Percentiles rank a stretch among this genome's conserved stretches.
phyloP scores from a whole-genome alignment of 2,329 filamentous ascomycete genomes.

The Pezizomycotina sp. region DNA sequence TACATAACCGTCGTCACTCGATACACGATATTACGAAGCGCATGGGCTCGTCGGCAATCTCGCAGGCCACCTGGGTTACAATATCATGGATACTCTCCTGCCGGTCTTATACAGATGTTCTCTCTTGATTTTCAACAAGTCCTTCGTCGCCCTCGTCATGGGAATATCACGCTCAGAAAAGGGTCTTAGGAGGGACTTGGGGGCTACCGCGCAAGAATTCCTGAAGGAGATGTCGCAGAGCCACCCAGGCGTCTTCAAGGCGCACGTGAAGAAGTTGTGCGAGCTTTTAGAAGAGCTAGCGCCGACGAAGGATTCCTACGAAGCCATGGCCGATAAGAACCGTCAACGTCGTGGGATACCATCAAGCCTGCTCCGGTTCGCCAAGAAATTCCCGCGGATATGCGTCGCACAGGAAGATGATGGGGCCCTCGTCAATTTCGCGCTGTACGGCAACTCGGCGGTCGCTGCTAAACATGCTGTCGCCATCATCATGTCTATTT shows the following conservation, averaged over 20 bases:
- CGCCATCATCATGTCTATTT: conserved; percentile 65
- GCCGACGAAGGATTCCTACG: conserved; percentile 26
- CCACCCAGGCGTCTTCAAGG: conserved; percentile 80
- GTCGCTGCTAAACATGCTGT: conserved; percentile 86
- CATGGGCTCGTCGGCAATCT: too few relatives aligned
- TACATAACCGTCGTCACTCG: conserved; percentile 78
- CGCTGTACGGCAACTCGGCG: conserved; percentile 62
- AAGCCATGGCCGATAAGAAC: conserved; percentile 38
- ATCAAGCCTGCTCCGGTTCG: conserved; percentile 89
- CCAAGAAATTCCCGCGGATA: conserved; percentile 68
- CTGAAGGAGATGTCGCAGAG: conserved; percentile 74
- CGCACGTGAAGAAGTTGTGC: conserved; percentile 80
- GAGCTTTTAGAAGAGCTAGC: conserved; percentile 68
- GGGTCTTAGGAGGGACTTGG: conserved; percentile 52
- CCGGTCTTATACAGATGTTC: conserved; percentile 71
- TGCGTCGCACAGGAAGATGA: conserved; percentile 65
- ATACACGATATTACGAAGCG: conserved; percentile 80
- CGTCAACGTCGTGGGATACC: conserved; percentile 50
- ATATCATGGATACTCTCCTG: conserved; percentile 65
- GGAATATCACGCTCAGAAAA: conserved; percentile 72
- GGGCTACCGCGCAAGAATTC: conserved; percentile 59
- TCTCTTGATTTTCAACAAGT: conserved; percentile 80
- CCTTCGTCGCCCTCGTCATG: conserved; percentile 80
- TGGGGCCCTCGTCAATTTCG: conserved; percentile 64
- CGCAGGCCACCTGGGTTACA: too few relatives aligned